A percentile compares a stretch with the other conserved stretches of the same genome.
Conservation (phyloP, 495 filamentous ascomycete species). For the Podospora pseudopauciseta region DNA sequence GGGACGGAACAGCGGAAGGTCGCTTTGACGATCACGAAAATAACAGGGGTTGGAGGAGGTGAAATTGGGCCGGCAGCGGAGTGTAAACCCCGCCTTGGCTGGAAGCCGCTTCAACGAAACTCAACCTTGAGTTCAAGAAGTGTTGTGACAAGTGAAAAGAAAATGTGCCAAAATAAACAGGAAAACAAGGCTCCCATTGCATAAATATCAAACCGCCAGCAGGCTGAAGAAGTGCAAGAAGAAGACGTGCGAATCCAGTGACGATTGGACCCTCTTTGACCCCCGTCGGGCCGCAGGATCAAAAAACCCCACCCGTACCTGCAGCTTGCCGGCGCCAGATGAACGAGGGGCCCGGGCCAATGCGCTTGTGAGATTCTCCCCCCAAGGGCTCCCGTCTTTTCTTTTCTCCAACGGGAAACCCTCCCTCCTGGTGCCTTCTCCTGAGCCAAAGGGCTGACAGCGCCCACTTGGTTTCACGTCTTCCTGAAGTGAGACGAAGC, state of each 20-base stretch:
- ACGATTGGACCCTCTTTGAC: slow-evolving; percentile 14
- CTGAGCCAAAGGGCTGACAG: slow-evolving; percentile 10
- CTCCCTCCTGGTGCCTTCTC: slow-evolving; percentile 2
- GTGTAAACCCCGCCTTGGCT: slow-evolving; percentile 5
- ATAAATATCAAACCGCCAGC: not conserved
- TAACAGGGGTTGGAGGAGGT: slow-evolving; percentile 3
- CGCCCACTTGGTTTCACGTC: slow-evolving; percentile 18
- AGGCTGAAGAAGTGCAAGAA: not conserved
- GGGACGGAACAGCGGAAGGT: not conserved
- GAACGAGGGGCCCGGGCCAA: slow-evolving; percentile 16
- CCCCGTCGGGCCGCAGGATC: slow-evolving; percentile 8
- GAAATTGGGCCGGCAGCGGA: slow-evolving; percentile 4
- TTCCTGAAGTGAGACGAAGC: slow-evolving; percentile 14
- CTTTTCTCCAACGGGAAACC: slow-evolving; percentile 1
- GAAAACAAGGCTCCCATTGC: not conserved
- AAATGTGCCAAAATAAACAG: not conserved
- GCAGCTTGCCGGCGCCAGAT: slow-evolving; percentile 10
- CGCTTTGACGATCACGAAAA: slow-evolving; percentile 10
- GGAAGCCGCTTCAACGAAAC: not conserved
- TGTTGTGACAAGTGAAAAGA: not conserved
- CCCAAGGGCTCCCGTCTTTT: slow-evolving; percentile 8
- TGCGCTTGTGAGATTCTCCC: slow-evolving; percentile 11
- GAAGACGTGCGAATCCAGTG: not conserved
- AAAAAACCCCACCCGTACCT: slow-evolving; percentile 14
- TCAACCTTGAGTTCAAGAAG: not conserved